Evolutionary conservation across 2,329 filamentous ascomycete genomes (phyloP), one percentile per base, ranked within the genome.

Genomic region (Pyricularia pennisetigena): DNA sequence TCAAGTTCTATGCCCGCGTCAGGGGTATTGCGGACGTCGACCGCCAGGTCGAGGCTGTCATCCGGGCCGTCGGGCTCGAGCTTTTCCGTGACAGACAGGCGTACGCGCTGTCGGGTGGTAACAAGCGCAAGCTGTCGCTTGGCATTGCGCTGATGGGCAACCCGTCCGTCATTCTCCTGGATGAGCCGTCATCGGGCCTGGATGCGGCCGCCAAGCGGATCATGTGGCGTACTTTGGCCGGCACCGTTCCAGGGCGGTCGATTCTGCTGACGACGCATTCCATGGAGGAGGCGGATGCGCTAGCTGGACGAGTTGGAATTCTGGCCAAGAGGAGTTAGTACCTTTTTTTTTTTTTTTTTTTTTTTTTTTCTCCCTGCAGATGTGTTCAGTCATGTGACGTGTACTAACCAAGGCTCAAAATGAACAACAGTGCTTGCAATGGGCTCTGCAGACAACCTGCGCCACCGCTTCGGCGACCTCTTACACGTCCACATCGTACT

Each of bases 121-220:
- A 97, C 80, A 96, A 96, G 80, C 85, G 94, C n/a, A 98, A 97
- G 78, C 82, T 98, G 0, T 92, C 88, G 23, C 84, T 97, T 0
- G 94, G 91, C 3, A 97, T 97, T 68, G 94, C 94, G 0, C 81
- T 98, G 1, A 97, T 97, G 85, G 94, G 94, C 4, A 97, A 97
- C 73, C 94, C 94, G 0, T 87, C 89, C 0, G 93, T 97, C 0
- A 81, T 98, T 0, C 83, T 97, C 0, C 88, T 97, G 1, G 94
- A 98, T 74, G 94, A 97, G 75, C 94, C 94, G 0, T 91, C 87
- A 0, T 93, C 90, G 0, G 93, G 94, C 0, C 91, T 97, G 81
- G 94, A 98, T 73, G 93, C 94, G 0, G 93, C 92, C 0, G 90
- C 92, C 0, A 97, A 97, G 78, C 86, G 94, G 61, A 86, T 96